These are phyloP conservation scores for Aspergillus sp. DNA, from an alignment of 2,329 filamentous ascomycete genomes.

Conservation along the genomic window DNA sequence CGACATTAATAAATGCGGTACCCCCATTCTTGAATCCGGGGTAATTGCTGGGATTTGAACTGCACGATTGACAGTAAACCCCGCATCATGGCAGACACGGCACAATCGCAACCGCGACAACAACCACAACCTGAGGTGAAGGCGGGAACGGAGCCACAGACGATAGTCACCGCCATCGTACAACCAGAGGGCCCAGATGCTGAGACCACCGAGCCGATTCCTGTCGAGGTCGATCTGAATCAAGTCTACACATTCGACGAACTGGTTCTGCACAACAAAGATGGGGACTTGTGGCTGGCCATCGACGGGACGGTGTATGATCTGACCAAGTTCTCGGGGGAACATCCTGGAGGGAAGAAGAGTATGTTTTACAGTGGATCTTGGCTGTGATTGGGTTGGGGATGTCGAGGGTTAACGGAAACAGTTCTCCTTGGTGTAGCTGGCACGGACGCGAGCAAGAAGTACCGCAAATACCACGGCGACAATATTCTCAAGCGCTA, in stretches of 20 bases:
- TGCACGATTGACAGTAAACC: too few species aligned
- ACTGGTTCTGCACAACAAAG: conserved; percentile 21
- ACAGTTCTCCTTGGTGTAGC: conserved; percentile 18
- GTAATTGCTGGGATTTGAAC: not conserved
- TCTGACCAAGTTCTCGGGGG: conserved; percentile 27
- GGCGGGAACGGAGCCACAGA: not conserved
- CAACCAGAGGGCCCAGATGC: not conserved
- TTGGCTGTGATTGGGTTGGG: not conserved
- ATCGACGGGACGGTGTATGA: conserved; percentile 32
- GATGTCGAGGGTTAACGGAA: not conserved
- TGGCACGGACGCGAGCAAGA: conserved; percentile 24
- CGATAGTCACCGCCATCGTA: not conserved
- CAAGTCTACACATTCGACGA: conserved; percentile 3
- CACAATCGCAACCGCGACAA: too few species aligned
- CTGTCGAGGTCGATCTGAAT: not conserved
- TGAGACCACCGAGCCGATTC: not conserved
- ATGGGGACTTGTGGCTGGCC: conserved; percentile 29
- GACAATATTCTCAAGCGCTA: conserved; percentile 16
- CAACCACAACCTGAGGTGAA: too few species aligned
- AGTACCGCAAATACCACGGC: conserved; percentile 24
- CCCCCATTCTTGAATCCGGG: not conserved
- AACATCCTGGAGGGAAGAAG: conserved; percentile 32
- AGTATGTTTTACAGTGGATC: conserved; percentile 9
- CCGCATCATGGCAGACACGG: too few species aligned
- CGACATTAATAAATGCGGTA: not conserved